A percentile compares a stretch with the other conserved stretches of the same genome.
Evolutionary conservation across 495 filamentous ascomycete genomes (phyloP).

Genomic region (Elasticomyces elasticus): DNA sequence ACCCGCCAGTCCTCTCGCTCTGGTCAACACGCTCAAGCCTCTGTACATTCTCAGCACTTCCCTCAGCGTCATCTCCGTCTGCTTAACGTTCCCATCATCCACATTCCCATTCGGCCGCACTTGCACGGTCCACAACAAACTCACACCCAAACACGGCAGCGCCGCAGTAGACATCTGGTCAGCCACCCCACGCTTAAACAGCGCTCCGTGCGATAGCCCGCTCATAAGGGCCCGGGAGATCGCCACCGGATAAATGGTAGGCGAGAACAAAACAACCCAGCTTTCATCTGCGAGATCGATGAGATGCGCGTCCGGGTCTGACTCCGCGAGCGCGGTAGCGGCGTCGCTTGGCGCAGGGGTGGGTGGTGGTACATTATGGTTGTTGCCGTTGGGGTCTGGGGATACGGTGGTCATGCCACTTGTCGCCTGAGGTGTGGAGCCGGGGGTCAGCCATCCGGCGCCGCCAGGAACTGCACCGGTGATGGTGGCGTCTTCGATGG

Average conservation of each 20-base stretch:
- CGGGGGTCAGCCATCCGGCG: slow-evolving; percentile 14
- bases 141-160: slow-evolving; percentile 26
- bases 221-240: slow-evolving; percentile 42
- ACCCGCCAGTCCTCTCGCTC: slow-evolving; percentile 54
- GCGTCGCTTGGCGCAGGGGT: slow-evolving; percentile 38
- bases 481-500: not conserved
- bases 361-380: slow-evolving; percentile 39
- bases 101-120: slow-evolving; percentile 13
- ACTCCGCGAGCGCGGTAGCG: slow-evolving; percentile 19
- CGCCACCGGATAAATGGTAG: slow-evolving; percentile 54
- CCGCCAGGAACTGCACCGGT: not conserved
- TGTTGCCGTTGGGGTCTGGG: slow-evolving; percentile 38
- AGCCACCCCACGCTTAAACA: slow-evolving; percentile 61
- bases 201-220: slow-evolving; percentile 56
- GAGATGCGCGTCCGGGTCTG: slow-evolving; percentile 63
- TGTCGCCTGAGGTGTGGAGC: slow-evolving; percentile 9
- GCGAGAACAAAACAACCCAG: slow-evolving; percentile 67
- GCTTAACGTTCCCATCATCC: slow-evolving; percentile 39
- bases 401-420: slow-evolving; percentile 28
- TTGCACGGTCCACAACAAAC: slow-evolving; percentile 42
- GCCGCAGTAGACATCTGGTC: slow-evolving; percentile 7
- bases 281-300: slow-evolving; percentile 70
- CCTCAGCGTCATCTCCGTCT: slow-evolving; percentile 52
- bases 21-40: slow-evolving; percentile 62
- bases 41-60: slow-evolving; percentile 70